Evolutionary conservation across 2,329 filamentous ascomycete genomes (phyloP).

Genomic region (Metarhizium guizhouense): DNA sequence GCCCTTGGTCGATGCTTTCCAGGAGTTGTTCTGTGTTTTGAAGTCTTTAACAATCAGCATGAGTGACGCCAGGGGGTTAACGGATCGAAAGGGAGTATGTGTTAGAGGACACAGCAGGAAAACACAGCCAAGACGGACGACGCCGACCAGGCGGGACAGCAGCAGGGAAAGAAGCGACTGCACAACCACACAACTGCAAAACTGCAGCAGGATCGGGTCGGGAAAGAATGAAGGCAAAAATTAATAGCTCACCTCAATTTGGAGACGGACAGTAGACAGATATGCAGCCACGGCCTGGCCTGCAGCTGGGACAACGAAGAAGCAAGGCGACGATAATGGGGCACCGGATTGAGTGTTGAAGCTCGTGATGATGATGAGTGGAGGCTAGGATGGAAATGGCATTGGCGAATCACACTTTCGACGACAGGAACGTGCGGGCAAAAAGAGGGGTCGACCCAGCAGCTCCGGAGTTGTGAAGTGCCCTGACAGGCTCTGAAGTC

Average conservation of each 20-base stretch:
- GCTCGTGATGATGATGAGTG: background rate
- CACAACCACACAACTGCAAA: too few species aligned
- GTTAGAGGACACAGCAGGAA: background rate
- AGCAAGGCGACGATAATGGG: conserved; percentile 2
- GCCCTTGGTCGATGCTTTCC: conserved; percentile 26
- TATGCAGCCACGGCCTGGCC: background rate
- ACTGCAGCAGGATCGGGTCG: background rate
- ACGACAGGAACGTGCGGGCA: background rate
- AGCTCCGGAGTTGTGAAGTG: background rate
- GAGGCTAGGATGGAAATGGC: background rate
- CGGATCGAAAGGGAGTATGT: background rate
- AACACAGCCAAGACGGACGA: background rate
- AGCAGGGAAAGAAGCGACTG: background rate
- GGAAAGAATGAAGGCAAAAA: background rate
- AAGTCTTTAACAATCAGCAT: conserved; percentile 48
- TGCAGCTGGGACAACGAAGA: background rate
- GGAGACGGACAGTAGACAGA: background rate
- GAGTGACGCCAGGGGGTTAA: conserved; percentile 11
- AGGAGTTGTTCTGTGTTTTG: conserved; percentile 31
- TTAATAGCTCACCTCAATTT: background rate
- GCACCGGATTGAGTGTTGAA: background rate
- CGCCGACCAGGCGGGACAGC: background rate
- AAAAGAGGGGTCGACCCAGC: conserved; percentile 1
- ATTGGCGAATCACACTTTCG: conserved; percentile 17
- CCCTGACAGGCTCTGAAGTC: too few species aligned